Conservation (phyloP, 257 asterid species). For the Marsdenia floribunda region DNA sequence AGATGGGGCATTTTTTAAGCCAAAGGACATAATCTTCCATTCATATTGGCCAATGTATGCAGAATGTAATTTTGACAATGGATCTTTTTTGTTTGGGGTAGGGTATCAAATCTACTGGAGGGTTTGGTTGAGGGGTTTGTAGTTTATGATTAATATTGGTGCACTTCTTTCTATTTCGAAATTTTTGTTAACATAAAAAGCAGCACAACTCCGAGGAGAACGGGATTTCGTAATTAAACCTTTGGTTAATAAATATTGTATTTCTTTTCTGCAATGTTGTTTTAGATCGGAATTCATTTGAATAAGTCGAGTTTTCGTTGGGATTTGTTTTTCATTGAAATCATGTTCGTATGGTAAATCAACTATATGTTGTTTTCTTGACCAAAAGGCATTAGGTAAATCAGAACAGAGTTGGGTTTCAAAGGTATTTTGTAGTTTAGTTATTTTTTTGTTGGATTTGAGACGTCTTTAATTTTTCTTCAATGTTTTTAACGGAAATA, state of each 20-base stretch:
- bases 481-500: neutral
- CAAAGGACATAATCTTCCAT: neutral
- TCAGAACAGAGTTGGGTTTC: neutral
- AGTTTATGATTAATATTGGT: too few relatives aligned
- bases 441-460: neutral
- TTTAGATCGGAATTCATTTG: neutral
- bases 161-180: too few relatives aligned
- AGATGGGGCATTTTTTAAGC: neutral
- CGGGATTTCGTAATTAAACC: neutral
- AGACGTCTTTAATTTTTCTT: neutral
- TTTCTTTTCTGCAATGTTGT: neutral
- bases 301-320: neutral
- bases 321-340: neutral
- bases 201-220: neutral
- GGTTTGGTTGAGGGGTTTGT: too few relatives aligned
- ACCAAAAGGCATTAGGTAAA: conserved; percentile 1
- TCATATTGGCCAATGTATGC: neutral
- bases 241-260: neutral
- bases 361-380: neutral
- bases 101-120: too few relatives aligned
- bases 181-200: neutral
- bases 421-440: neutral
- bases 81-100: neutral
- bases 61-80: neutral
- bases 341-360: neutral